Conservation (phyloP, 805 yeast genomes). For the Pichia cabralensis region DNA sequence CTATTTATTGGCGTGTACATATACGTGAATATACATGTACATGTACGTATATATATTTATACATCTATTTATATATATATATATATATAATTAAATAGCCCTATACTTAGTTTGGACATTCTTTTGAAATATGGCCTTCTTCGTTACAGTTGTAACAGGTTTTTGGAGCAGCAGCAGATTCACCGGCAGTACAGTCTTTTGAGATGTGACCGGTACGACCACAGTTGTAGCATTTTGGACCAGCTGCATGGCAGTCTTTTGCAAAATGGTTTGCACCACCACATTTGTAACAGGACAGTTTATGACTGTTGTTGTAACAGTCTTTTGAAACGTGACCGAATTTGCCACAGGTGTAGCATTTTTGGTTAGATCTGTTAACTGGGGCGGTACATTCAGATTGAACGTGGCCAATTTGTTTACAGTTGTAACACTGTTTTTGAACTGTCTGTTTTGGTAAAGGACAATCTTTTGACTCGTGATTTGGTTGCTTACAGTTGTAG, state of each 20-base stretch:
- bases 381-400: conserved; percentile 72
- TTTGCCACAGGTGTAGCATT: conserved; percentile 73
- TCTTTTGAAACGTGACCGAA: conserved; percentile 77
- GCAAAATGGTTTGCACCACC: conserved; percentile 93
- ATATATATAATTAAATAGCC: too few species aligned
- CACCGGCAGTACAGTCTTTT: conserved; percentile 56
- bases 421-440: conserved; percentile 85
- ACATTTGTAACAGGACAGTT: conserved; percentile 74
- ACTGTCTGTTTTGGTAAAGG: conserved; percentile 79
- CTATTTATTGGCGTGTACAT: too few species aligned
- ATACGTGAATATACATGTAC: too few species aligned
- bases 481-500: conserved; percentile 86
- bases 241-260: conserved; percentile 68
- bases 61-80: too few species aligned
- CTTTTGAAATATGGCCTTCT: conserved; percentile 83
- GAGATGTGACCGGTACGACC: conserved; percentile 86
- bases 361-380: conserved; percentile 39
- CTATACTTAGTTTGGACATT: conserved; percentile 32
- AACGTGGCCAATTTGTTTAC: conserved; percentile 86
- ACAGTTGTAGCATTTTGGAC: conserved; percentile 80
- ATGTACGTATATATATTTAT: too few species aligned
- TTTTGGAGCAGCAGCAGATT: conserved; percentile 33
- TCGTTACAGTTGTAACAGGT: conserved; percentile 68
- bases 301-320: conserved; percentile 36
- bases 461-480: conserved; percentile 84